Evolutionary conservation across 2,329 filamentous ascomycete genomes (phyloP).

Genomic region (Lachnellula cervina): DNA sequence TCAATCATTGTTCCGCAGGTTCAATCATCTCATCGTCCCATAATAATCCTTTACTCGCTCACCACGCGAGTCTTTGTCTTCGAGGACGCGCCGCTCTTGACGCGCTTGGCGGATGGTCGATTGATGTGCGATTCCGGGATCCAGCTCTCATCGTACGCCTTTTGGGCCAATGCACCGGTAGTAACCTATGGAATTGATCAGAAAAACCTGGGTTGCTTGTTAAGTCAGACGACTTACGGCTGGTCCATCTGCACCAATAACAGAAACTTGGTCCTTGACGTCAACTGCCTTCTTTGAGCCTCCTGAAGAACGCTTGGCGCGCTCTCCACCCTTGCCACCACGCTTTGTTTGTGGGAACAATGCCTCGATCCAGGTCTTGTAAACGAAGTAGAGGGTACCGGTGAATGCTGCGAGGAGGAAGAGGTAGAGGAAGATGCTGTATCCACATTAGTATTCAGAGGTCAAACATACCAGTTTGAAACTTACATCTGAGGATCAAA

Average conservation of each 20-base stretch:
- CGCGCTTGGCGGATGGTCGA: conserved; percentile 67
- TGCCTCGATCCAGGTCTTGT: conserved; percentile 94
- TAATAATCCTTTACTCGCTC: conserved; percentile 3
- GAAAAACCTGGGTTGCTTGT: background rate
- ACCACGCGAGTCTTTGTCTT: conserved; percentile 21
- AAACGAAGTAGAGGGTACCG: conserved; percentile 89
- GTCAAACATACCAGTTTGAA: background rate
- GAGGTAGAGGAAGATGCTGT: conserved; percentile 93
- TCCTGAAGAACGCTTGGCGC: conserved; percentile 54
- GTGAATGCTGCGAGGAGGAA: conserved; percentile 75
- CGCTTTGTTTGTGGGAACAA: conserved; percentile 88
- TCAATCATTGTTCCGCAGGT: background rate
- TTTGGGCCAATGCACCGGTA: conserved; percentile 26
- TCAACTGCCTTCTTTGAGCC: conserved; percentile 65
- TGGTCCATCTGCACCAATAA: conserved; percentile 53
- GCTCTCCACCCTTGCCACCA: conserved; percentile 31
- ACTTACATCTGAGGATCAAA: conserved; percentile 93
- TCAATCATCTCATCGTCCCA: background rate
- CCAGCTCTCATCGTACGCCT: conserved; percentile 33
- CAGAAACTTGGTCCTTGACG: conserved; percentile 49
- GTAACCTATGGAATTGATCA: conserved; percentile 12
- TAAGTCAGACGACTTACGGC: conserved; percentile 13
- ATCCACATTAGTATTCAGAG: conserved; percentile 15
- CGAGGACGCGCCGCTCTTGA: conserved; percentile 48
- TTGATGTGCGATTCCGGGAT: conserved; percentile 66